phyloP scores from a whole-genome alignment of 2,329 filamentous ascomycete species.

The Torrubiellomyces zombiae region DNA sequence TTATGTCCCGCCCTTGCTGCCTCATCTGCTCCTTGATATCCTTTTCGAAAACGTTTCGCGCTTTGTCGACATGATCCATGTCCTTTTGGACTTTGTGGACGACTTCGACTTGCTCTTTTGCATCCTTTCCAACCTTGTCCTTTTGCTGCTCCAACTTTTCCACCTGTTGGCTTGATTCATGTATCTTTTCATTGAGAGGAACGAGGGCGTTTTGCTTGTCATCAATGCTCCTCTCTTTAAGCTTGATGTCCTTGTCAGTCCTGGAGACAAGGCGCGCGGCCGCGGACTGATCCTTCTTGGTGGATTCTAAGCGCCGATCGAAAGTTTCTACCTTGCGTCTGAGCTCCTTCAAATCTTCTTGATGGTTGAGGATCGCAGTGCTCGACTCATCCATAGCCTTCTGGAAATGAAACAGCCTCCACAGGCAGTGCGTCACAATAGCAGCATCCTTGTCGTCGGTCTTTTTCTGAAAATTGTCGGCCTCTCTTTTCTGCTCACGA shows the following conservation, averaged over 20 bases:
- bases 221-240: slow-evolving; percentile 74
- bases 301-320: slow-evolving; percentile 62
- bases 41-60: slow-evolving; percentile 72
- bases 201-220: slow-evolving; percentile 73
- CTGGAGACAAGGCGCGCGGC: slow-evolving; percentile 62
- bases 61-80: slow-evolving; percentile 71
- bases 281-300: slow-evolving; percentile 67
- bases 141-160: slow-evolving; percentile 52
- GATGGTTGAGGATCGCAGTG: slow-evolving; percentile 77
- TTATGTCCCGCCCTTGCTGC: slow-evolving; percentile 74
- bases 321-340: slow-evolving; percentile 76
- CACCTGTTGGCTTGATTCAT: slow-evolving; percentile 56
- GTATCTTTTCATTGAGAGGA: slow-evolving; percentile 83
- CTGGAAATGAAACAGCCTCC: slow-evolving; percentile 95
- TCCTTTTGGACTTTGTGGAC: slow-evolving; percentile 67
- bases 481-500: slow-evolving; percentile 89
- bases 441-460: slow-evolving; percentile 80
- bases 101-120: slow-evolving; percentile 49
- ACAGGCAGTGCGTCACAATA: slow-evolving; percentile 82
- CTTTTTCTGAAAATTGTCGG: slow-evolving; percentile 83
- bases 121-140: slow-evolving; percentile 56
- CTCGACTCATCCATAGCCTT: slow-evolving; percentile 84
- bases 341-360: slow-evolving; percentile 87
- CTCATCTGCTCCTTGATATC: slow-evolving; percentile 75
- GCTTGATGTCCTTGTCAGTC: slow-evolving; percentile 70